phyloP scores from a whole-genome alignment of 257 asterid species.

The Forsythia viridissima region DNA sequence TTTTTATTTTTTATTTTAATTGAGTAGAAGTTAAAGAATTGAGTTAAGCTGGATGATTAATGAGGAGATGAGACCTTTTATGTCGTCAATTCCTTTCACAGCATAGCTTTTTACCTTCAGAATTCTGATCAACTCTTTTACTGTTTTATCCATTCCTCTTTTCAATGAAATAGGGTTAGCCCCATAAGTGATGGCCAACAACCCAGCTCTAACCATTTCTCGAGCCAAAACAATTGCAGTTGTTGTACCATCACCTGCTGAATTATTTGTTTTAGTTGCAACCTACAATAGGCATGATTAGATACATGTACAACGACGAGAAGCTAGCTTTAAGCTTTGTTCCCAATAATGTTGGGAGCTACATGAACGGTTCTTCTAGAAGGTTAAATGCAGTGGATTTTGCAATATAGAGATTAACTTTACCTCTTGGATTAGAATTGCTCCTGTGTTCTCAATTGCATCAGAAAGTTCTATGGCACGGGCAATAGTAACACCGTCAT shows the following conservation, averaged over 20 bases:
- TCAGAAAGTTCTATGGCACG: slow-evolving; percentile 90
- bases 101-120: slow-evolving; percentile 65
- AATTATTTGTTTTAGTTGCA: slow-evolving; percentile 77
- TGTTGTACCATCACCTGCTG: slow-evolving; percentile 95
- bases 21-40: not conserved
- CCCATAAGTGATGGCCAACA: slow-evolving; percentile 81
- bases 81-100: slow-evolving; percentile 66
- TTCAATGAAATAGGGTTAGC: slow-evolving; percentile 80
- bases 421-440: slow-evolving; percentile 80
- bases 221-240: slow-evolving; percentile 92
- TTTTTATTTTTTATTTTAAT: not conserved
- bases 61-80: slow-evolving; percentile 52
- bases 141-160: slow-evolving; percentile 85
- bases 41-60: slow-evolving; percentile 1
- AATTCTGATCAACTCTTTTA: slow-evolving; percentile 53
- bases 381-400: slow-evolving; percentile 1
- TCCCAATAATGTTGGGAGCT: not conserved
- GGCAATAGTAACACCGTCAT: slow-evolving; percentile 94
- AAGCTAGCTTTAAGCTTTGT: not conserved
- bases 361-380: slow-evolving; percentile 21
- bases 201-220: slow-evolving; percentile 76
- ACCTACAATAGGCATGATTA: slow-evolving; percentile 47
- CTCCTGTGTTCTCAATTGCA: slow-evolving; percentile 90
- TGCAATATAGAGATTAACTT: not conserved
- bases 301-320: not conserved